Conservation (phyloP, 371 early-diverging fungal species). For the Rhizomucor miehei region DNA sequence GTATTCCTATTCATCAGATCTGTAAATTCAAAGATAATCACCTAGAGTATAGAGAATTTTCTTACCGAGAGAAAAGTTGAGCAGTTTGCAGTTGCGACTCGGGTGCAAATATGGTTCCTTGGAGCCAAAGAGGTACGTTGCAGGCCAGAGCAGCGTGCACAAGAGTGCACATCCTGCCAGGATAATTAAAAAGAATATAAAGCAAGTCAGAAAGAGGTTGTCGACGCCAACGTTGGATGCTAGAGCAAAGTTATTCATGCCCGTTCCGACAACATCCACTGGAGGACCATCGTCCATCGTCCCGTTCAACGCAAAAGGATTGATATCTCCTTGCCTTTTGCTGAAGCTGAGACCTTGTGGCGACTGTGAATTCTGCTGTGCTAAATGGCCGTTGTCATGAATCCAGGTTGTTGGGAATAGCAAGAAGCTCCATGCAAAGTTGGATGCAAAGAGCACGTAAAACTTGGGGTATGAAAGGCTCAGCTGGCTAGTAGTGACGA, state of each 20-base stretch:
- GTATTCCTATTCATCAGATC: constrained; percentile 23
- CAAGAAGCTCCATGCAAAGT: constrained; percentile 59
- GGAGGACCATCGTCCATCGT: background rate
- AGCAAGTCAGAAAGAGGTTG: constrained; percentile 28
- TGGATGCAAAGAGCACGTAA: constrained; percentile 48
- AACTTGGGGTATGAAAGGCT: constrained; percentile 52
- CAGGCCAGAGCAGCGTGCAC: constrained; percentile 9
- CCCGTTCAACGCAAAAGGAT: background rate
- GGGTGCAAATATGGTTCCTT: constrained; percentile 9
- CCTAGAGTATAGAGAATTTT: background rate
- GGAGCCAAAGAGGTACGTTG: constrained; percentile 6
- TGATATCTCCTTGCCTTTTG: too few species aligned
- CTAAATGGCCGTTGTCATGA: background rate
- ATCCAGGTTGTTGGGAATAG: constrained; percentile 26
- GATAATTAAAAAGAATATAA: constrained; percentile 27
- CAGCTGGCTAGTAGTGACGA: constrained; percentile 47
- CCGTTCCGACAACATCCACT: constrained; percentile 19
- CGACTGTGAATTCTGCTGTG: background rate
- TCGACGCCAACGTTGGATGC: constrained; percentile 34
- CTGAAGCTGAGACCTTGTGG: background rate
- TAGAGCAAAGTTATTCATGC: constrained; percentile 37
- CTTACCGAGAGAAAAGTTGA: constrained; percentile 15
- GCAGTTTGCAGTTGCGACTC: constrained; percentile 8
- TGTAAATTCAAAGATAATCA: too few species aligned
- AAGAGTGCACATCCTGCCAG: constrained; percentile 18